Percentiles rank a stretch among this genome's conserved stretches.
Evolutionary conservation across 352 stramenopile species (phyloP).

Genomic region (Pythium graminicola): DNA sequence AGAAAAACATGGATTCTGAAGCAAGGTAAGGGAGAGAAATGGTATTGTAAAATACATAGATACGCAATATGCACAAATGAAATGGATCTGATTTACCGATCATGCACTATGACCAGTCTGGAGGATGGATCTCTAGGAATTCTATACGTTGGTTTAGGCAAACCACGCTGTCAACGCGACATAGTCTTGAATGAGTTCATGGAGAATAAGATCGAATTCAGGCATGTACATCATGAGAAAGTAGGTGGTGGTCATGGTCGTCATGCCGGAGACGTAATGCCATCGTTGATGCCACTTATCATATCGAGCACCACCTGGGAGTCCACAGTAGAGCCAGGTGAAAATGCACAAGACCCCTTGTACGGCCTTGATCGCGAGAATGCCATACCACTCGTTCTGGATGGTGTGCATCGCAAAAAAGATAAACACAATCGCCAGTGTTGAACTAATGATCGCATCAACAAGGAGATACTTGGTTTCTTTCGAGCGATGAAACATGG

Average conservation of each 20-base stretch:
- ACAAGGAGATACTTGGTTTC: slow-evolving; percentile 78
- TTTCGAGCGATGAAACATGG: slow-evolving; percentile 75
- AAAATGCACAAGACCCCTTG: slow-evolving; percentile 55
- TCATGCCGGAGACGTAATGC: slow-evolving; percentile 77
- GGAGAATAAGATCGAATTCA: slow-evolving; percentile 72
- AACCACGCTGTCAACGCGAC: slow-evolving; percentile 41
- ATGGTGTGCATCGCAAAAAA: slow-evolving; percentile 60
- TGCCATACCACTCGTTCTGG: slow-evolving; percentile 70
- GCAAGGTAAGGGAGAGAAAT: too few relatives aligned
- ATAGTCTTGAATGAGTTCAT: slow-evolving; percentile 65
- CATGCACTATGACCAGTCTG: slow-evolving; percentile 7
- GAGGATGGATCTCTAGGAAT: neutral
- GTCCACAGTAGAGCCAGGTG: slow-evolving; percentile 77
- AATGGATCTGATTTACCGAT: too few relatives aligned
- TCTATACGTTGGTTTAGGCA: slow-evolving; percentile 2
- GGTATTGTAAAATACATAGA: neutral
- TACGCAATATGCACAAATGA: neutral
- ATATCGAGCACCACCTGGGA: slow-evolving; percentile 65
- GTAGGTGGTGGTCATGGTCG: slow-evolving; percentile 67
- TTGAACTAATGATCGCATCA: slow-evolving; percentile 72
- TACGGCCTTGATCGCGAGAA: slow-evolving; percentile 56
- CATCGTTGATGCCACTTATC: slow-evolving; percentile 76
- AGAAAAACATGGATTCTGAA: too few relatives aligned
- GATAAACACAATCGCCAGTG: slow-evolving; percentile 59
- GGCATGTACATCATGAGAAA: slow-evolving; percentile 70